Evolutionary conservation across 306 rosid genomes (phyloP), one percentile per base, ranked within the genome.

Genomic region (Begonia masoniana): DNA sequence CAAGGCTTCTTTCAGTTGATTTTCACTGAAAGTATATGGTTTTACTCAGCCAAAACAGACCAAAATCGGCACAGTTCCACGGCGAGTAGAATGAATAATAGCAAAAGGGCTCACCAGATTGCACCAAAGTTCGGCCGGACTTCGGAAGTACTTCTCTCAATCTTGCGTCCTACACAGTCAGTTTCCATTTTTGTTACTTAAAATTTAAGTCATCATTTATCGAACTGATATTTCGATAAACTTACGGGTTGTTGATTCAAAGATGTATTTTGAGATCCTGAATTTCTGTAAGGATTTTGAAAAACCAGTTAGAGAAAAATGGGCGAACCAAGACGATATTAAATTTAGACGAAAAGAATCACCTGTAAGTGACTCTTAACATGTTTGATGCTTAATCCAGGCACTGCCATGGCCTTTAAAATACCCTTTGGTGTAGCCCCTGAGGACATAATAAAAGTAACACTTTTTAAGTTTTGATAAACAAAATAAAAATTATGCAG

Each of bases 371-470:
- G 94, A 60, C 86, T 87, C 68, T 87, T 87, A 59, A 80, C 82
- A 12, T 80, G 96, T 60, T 62, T 82, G 59, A 82, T 78, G 58
- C 15, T 86, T 41, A 87, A 56, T 41, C 70, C 71, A 51, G 82
- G 35, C 41, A 58, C 50, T 1, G 76, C 67, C 82, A 74, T 78
- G 6, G 61, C 69, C 62, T 64, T 87, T 63, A 82, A 54, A 31
- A 87, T 82, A 36, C 85, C 85, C 63, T 78, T 82, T 23, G 96
- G 94, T 50, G 94, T 82, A 67, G 88, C 94, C 72, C 93, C 94
- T 86, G 39, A 5, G 9, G 3, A 31, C 39, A 45, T n/a, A 45
- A 8, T 45, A 45, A 11, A 45, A 12, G 15, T 10, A n/a, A 45
- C 13, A 1, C 1, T 3, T 45, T 45, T 45, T 45, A 1, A n/a